These are phyloP conservation scores for Chaetomiaceae sp. DNA, from an alignment of 2,329 filamentous ascomycete species.

Conservation along the genomic window DNA sequence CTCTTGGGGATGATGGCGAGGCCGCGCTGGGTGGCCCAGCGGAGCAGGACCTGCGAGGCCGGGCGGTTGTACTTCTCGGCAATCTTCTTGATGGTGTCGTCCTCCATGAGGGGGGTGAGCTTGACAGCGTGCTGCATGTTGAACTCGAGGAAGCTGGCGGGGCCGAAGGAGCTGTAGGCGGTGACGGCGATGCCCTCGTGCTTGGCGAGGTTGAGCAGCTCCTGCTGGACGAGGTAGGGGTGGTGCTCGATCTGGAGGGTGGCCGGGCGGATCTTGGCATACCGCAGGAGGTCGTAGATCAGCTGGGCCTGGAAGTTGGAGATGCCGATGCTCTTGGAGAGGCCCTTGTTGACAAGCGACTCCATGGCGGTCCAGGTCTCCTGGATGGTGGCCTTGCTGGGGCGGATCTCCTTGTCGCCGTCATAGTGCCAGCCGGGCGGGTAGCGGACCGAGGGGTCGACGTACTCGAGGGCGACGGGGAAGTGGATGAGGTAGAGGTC, in stretches of 20 bases:
- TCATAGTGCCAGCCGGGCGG: constrained; percentile 72
- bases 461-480: constrained; percentile 78
- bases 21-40: constrained; percentile 80
- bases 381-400: constrained; percentile 65
- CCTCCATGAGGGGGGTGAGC: constrained; percentile 64
- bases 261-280: constrained; percentile 67
- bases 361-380: constrained; percentile 83
- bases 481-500: constrained; percentile 88
- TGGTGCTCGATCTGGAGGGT: constrained; percentile 87
- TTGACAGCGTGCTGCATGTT: constrained; percentile 61
- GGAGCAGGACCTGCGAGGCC: constrained; percentile 72
- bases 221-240: constrained; percentile 74
- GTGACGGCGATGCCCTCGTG: constrained; percentile 67
- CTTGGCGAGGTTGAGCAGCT: constrained; percentile 64
- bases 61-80: constrained; percentile 66
- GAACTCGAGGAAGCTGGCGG: constrained; percentile 72
- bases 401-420: constrained; percentile 53
- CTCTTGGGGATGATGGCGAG: constrained; percentile 80
- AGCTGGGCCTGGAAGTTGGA: constrained; percentile 77
- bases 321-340: constrained; percentile 70
- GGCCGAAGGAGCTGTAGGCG: constrained; percentile 79
- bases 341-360: constrained; percentile 58
- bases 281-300: constrained; percentile 72
- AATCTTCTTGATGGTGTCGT: constrained; percentile 57
- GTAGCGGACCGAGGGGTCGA: constrained; percentile 72